phyloP scores from a whole-genome alignment of 495 filamentous ascomycete genomes.

The Aspergillus steynii region DNA sequence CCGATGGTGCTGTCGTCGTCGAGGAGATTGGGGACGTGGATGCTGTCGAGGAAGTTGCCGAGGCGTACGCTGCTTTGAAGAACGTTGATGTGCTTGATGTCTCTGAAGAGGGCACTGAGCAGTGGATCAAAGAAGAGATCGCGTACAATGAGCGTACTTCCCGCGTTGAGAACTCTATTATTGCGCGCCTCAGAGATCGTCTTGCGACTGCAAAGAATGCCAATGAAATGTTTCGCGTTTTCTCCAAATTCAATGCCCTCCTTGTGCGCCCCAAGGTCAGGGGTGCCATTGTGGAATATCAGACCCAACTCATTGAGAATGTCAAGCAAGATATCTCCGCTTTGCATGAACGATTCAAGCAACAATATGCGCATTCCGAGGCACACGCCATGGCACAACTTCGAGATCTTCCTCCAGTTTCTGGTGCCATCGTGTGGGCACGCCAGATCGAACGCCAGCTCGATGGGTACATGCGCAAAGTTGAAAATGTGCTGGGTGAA shows the following conservation, averaged over 20 bases:
- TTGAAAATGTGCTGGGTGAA: slow-evolving; percentile 89
- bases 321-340: slow-evolving; percentile 92
- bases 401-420: slow-evolving; percentile 90
- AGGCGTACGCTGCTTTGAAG: slow-evolving; percentile 89
- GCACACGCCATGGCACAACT: slow-evolving; percentile 97
- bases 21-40: slow-evolving; percentile 98
- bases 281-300: slow-evolving; percentile 95
- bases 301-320: slow-evolving; percentile 93
- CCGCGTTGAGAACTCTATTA: slow-evolving; percentile 97
- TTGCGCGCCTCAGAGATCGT: slow-evolving; percentile 88
- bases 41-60: slow-evolving; percentile 92
- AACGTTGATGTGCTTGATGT: slow-evolving; percentile 96
- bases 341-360: slow-evolving; percentile 95
- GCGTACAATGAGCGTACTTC: slow-evolving; percentile 96
- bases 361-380: slow-evolving; percentile 97
- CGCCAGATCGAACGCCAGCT: slow-evolving; percentile 95
- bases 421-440: slow-evolving; percentile 95
- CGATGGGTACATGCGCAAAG: slow-evolving; percentile 94
- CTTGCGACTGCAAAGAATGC: slow-evolving; percentile 93
- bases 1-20: slow-evolving; percentile 67
- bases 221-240: slow-evolving; percentile 99
- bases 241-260: slow-evolving; percentile 98
- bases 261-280: slow-evolving; percentile 97
- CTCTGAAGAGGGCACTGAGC: slow-evolving; percentile 78
- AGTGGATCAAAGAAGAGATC: slow-evolving; percentile 90